Percentiles rank a stretch among this genome's conserved stretches.
Evolutionary conservation across 169 alveolate genomes (phyloP).

Genomic region (Amoebophrya sp.): DNA sequence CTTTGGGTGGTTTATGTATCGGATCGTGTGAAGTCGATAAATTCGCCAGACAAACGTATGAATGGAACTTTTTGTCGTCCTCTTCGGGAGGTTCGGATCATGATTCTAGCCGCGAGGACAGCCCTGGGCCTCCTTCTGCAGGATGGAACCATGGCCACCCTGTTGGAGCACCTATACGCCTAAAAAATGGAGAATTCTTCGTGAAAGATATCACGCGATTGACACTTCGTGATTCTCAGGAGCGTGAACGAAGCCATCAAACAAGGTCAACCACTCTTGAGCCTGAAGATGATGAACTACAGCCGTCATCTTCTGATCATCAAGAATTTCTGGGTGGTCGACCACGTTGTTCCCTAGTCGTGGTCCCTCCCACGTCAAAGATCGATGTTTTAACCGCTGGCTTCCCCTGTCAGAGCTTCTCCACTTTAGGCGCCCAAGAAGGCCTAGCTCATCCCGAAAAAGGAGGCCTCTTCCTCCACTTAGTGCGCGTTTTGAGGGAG

Average conservation of each 20-base stretch:
- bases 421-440: background rate
- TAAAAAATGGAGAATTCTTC: background rate
- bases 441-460: background rate
- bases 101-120: background rate
- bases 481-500: background rate
- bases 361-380: background rate
- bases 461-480: conserved; percentile 6
- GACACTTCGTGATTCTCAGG: no score
- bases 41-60: background rate
- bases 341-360: background rate
- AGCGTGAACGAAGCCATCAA: no score
- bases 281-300: no score
- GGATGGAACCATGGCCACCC: conserved; percentile 2
- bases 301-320: background rate
- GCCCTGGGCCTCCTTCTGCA: background rate
- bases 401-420: background rate
- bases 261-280: no score
- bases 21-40: background rate
- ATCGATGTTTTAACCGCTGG: background rate
- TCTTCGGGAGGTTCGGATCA: no score
- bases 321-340: no score
- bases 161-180: background rate
- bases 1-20: background rate
- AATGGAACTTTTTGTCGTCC: background rate
- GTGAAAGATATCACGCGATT: background rate